phyloP scores from a whole-genome alignment of 768 basidiomycete genomes.

The Leccinum imitatum region DNA sequence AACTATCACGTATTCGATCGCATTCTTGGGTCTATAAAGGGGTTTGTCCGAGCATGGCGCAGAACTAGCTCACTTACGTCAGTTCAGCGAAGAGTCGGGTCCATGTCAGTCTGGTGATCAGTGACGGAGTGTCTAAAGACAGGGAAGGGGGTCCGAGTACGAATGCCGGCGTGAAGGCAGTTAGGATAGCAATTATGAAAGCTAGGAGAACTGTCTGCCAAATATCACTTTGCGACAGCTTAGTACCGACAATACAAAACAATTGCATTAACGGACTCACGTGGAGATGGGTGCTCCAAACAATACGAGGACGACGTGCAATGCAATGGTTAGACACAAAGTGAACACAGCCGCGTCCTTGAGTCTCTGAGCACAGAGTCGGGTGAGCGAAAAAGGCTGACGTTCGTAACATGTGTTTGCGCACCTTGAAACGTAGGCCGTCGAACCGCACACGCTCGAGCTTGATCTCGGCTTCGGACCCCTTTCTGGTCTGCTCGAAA shows the following conservation, averaged over 20 bases:
- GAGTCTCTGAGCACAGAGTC: constrained; percentile 42
- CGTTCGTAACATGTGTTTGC: constrained; percentile 20
- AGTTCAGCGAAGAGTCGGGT: constrained; percentile 78
- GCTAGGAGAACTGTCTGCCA: constrained; percentile 67
- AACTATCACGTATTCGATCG: constrained; percentile 73
- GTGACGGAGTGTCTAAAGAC: constrained; percentile 39
- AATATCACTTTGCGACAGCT: constrained; percentile 40
- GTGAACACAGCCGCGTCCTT: constrained; percentile 55
- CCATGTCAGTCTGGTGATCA: constrained; percentile 66
- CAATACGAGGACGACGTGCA: constrained; percentile 54
- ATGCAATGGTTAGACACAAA: constrained; percentile 42
- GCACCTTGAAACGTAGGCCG: constrained; percentile 38
- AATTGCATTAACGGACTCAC: constrained; percentile 35
- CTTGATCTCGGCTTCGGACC: constrained; percentile 42
- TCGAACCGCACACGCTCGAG: constrained; percentile 43
- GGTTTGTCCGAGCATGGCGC: constrained; percentile 1
- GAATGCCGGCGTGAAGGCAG: constrained; percentile 67
- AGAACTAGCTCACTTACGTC: constrained; percentile 52
- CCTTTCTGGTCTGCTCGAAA: constrained; percentile 41
- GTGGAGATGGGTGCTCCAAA: constrained; percentile 74
- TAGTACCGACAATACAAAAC: neutral
- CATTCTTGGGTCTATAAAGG: constrained; percentile 48
- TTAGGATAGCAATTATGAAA: constrained; percentile 64
- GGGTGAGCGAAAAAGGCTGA: constrained; percentile 4
- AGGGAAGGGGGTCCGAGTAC: constrained; percentile 62